phyloP scores from a whole-genome alignment of 2,329 filamentous ascomycete species.

The Mollisiaceae sp. region DNA sequence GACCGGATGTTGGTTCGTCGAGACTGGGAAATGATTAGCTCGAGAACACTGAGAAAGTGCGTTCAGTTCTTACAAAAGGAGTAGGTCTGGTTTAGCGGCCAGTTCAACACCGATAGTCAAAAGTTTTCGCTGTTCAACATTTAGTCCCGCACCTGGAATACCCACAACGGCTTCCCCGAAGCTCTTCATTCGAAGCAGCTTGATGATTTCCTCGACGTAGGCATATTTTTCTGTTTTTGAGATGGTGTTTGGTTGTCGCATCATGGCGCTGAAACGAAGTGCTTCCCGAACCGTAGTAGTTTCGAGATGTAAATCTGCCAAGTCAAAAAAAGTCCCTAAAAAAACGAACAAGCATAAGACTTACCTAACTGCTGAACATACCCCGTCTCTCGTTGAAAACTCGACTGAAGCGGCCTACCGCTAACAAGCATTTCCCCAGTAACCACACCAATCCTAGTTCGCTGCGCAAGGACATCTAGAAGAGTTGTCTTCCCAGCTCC shows the following conservation, averaged over 20 bases:
- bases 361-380: conserved; percentile 71
- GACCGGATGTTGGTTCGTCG: conserved; percentile 90
- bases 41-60: neutral
- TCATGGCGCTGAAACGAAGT: conserved; percentile 62
- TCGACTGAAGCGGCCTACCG: conserved; percentile 70
- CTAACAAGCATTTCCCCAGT: conserved; percentile 79
- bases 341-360: neutral
- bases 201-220: conserved; percentile 90
- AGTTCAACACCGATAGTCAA: conserved; percentile 93
- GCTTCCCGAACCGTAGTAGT: conserved; percentile 89
- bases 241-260: conserved; percentile 78
- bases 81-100: conserved; percentile 83
- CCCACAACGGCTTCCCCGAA: conserved; percentile 95
- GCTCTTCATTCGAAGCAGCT: conserved; percentile 84
- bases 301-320: conserved; percentile 75
- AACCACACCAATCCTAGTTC: conserved; percentile 88
- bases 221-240: conserved; percentile 76
- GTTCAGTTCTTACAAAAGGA: conserved; percentile 66
- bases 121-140: conserved; percentile 73
- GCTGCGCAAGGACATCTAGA: conserved; percentile 76
- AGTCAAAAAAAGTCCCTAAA: neutral
- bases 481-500: conserved; percentile 87
- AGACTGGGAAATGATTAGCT: conserved; percentile 56
- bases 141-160: conserved; percentile 83
- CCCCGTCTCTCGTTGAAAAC: conserved; percentile 90